These are phyloP conservation scores for Balansia obtecta DNA, from an alignment of 2,329 filamentous ascomycete genomes.

Conservation along the genomic window DNA sequence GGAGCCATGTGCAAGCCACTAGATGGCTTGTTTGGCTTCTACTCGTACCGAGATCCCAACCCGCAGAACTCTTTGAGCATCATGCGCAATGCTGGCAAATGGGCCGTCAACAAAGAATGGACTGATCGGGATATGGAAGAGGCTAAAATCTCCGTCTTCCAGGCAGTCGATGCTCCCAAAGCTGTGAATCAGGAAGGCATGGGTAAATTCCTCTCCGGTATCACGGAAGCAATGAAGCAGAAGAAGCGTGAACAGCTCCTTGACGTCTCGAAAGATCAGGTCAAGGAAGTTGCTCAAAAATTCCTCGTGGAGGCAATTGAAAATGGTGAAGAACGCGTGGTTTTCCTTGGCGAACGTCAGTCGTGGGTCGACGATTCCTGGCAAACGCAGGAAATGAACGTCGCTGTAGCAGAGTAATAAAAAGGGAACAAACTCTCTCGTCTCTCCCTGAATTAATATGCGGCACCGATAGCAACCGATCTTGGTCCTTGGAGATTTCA, in stretches of 20 bases:
- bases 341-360: slow-evolving; percentile 74
- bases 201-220: slow-evolving; percentile 69
- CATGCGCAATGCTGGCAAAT: slow-evolving; percentile 70
- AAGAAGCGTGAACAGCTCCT: slow-evolving; percentile 69
- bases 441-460: background rate
- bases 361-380: slow-evolving; percentile 64
- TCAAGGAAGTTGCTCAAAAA: slow-evolving; percentile 67
- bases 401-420: slow-evolving; percentile 15
- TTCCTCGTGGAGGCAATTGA: slow-evolving; percentile 61
- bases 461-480: too few species aligned
- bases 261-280: slow-evolving; percentile 71
- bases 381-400: slow-evolving; percentile 65
- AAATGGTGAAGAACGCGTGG: slow-evolving; percentile 47
- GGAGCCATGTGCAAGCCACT: slow-evolving; percentile 73
- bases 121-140: slow-evolving; percentile 79
- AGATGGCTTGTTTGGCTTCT: slow-evolving; percentile 83
- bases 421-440: background rate
- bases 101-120: slow-evolving; percentile 75
- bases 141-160: slow-evolving; percentile 91
- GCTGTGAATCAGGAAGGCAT: slow-evolving; percentile 83
- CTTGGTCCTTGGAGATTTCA: too few species aligned
- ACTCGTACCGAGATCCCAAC: slow-evolving; percentile 94
- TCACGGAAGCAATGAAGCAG: slow-evolving; percentile 85
- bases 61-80: slow-evolving; percentile 77
- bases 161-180: slow-evolving; percentile 76